phyloP scores from a whole-genome alignment of 208 protist genomes.

The Wallacemonas sp. region DNA sequence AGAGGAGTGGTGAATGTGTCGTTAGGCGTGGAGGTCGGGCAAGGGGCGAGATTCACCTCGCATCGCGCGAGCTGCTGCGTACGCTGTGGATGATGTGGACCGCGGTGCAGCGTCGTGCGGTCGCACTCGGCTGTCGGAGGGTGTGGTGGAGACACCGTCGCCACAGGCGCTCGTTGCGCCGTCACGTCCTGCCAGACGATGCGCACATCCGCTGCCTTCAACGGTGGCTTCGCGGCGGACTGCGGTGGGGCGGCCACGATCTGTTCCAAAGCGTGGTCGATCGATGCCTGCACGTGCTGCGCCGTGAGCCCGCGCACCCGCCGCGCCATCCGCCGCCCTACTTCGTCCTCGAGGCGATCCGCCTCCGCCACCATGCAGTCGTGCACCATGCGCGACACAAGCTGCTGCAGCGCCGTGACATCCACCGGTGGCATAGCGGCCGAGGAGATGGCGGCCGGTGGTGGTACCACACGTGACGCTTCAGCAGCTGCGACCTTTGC shows the following conservation, averaged over 20 bases:
- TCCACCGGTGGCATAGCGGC: not conserved
- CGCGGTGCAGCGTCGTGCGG: not conserved
- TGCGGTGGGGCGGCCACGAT: not conserved
- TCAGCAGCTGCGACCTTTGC: slow-evolving; percentile 1
- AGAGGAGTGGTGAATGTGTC: too few species aligned
- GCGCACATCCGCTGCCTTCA: too few species aligned
- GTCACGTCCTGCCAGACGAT: too few species aligned
- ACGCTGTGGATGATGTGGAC: not conserved
- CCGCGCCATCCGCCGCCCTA: slow-evolving; percentile 25
- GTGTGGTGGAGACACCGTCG: too few species aligned
- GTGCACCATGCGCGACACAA: slow-evolving; percentile 5
- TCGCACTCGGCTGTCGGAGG: too few species aligned
- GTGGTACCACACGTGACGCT: not conserved
- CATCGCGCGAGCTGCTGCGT: not conserved
- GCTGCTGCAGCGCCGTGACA: not conserved
- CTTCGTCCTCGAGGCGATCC: slow-evolving; percentile 22
- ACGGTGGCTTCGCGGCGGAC: too few species aligned
- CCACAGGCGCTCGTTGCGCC: too few species aligned
- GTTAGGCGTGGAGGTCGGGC: too few species aligned
- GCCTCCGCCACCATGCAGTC: slow-evolving; percentile 10
- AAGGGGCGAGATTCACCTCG: too few species aligned
- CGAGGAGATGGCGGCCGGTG: not conserved
- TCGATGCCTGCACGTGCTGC: slow-evolving; percentile 29
- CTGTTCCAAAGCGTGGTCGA: slow-evolving; percentile 26
- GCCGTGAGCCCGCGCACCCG: slow-evolving; percentile 27